Evolutionary conservation across 495 filamentous ascomycete genomes (phyloP), one percentile per base, ranked within the genome.

Genomic region (Penicillium canariense): DNA sequence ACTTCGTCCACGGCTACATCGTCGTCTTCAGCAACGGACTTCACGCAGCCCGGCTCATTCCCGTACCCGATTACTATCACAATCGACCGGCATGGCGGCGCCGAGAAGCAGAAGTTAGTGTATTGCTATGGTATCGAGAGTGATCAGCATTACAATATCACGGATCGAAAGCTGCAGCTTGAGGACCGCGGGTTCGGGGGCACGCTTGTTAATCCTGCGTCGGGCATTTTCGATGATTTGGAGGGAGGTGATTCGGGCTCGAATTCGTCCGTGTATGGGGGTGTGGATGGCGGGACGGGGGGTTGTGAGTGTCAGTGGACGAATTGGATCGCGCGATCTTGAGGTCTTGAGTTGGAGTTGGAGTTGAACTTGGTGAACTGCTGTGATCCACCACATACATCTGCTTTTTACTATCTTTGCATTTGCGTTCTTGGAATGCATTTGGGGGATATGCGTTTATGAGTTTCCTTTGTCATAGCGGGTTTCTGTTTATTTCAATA

Each of bases 61-160:
- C 91, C 92, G 0, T 96, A 93, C 63, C 90, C 90, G 0, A 77
- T 96, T 0, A 94, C 87, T 0, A 77, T 97, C 17, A 87, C 87
- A 1, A 57, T 87, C 10, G 93, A 97, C 68, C 84, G 89, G 28
- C 89, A 94, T 52, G 91, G 91, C 28, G 89, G 90, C 0, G 64
- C 80, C 35, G 66, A 71, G 3, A 71, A 63, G 18, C 64, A 75
- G 58, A 96, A 96, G 70, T 76, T 83, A 64, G 70, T 87, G 0
- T 95, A 88, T 62, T 85, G 85, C 65, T 88, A 90, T 61, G 77
- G 74, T 0, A 69, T 96, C 57, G 63, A 68, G 14, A 50, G 56
- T 1, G 75, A 84, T 45, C 70, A 72, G 11, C 68, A 77, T 36
- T 77, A 89, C 48, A 71, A 84, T 42, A 49, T 70, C 2, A 73